Evolutionary conservation across 2,329 filamentous ascomycete species (phyloP), one percentile per base, ranked within the genome.

Genomic region (Curvularia lunata): DNA sequence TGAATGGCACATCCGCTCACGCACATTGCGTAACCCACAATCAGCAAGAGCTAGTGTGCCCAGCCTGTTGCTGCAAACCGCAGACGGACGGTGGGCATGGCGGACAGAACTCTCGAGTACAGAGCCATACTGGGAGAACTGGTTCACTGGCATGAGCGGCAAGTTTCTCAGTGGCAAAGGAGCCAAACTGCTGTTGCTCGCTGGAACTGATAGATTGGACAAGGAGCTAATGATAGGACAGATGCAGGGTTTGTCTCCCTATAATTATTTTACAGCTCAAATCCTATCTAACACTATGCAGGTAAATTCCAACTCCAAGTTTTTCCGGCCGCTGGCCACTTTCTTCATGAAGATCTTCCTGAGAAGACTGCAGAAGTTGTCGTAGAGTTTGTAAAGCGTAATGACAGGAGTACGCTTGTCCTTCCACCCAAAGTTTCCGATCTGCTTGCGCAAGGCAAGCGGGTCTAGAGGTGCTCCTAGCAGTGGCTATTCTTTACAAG

Each of bases 301-400:
- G 82, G 93, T 5, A 98, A 98, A 83, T 99, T 98, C 73, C 92
- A 96, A 56, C 81, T 99, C 45, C 91, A 97, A 67, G 93, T 99
- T 6, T 91, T 98, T 68, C 93, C 95, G 0, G 91, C 97, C 74
- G 92, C 95, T 1, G 95, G 95, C 0, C 95, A 99, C 76, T 99
- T 99, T 71, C 87, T 99, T 54, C 95, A 99, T 65, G 95, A 99
- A 76, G 95, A 99, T 75, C 85, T 94, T 48, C 93, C 95, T 0
- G 90, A 92, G 71, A 96, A 94, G 81, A 96, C 90, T 42, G 95
- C 95, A 0, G 83, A 90, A 66, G 85, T 92, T 8, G 80, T 98
- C 50, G 91, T 90, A 1, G 95, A 99, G 73, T 98, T 99, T 73
- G 94, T 95, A 72, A 89, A 88, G 65, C 84, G 95, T 52, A 99